These are phyloP conservation scores for Phytophthora quininea DNA, from an alignment of 352 stramenopile species.

Conservation along the genomic window DNA sequence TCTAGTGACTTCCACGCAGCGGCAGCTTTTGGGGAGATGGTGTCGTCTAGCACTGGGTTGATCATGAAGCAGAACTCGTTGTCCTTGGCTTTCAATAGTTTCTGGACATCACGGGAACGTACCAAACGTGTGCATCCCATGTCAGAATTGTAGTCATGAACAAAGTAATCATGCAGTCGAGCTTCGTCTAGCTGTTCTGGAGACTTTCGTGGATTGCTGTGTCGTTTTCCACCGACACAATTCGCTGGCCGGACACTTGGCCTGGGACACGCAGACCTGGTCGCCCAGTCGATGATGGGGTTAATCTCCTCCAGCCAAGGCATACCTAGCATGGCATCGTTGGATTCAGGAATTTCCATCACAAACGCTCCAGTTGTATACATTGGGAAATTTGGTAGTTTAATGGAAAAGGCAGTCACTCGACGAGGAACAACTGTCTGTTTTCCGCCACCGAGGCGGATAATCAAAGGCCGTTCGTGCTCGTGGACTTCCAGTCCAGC, in stretches of 20 bases:
- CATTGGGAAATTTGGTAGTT: conserved; percentile 1
- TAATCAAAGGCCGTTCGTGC: neutral
- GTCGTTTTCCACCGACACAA: neutral
- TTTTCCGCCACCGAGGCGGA: conserved; percentile 7
- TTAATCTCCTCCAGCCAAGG: conserved; percentile 15
- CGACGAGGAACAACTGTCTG: neutral
- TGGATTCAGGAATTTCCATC: conserved; percentile 13
- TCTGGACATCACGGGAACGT: neutral
- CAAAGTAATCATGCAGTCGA: conserved; percentile 1
- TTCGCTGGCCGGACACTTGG: neutral
- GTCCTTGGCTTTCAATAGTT: conserved; percentile 1
- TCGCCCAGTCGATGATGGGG: conserved; percentile 6
- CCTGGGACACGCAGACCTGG: neutral
- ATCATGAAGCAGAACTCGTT: conserved; percentile 15
- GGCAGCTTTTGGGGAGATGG: neutral
- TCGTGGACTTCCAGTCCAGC: neutral
- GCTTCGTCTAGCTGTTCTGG: neutral
- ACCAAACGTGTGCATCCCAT: conserved; percentile 13
- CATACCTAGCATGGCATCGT: conserved; percentile 15
- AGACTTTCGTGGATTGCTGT: neutral
- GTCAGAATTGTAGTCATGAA: neutral
- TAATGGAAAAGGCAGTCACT: conserved; percentile 5
- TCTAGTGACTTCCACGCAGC: neutral
- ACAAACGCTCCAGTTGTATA: conserved; percentile 15
- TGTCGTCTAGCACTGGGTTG: neutral